Evolutionary conservation across 176 grass and related monocot species (phyloP).

Genomic region (Rhynchospora pubera): DNA sequence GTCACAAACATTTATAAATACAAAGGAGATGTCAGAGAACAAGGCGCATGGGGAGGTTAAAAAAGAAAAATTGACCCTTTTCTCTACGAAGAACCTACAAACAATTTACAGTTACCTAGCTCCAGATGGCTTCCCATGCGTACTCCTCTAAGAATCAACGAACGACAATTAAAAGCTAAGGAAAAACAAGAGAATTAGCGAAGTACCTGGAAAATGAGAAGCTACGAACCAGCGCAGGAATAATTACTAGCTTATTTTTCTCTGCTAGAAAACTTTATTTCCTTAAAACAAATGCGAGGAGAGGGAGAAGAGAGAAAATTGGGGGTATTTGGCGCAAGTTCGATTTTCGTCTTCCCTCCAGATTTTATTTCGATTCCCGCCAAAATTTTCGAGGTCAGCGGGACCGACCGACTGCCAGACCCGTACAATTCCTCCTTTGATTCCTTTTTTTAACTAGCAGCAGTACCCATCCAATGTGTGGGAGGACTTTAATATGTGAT

Average conservation of each 20-base stretch:
- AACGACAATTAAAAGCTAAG: not conserved
- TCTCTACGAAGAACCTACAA: not conserved
- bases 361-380: not conserved
- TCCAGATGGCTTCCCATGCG: not conserved
- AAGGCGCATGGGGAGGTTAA: not conserved
- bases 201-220: not conserved
- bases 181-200: not conserved
- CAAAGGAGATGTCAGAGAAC: not conserved
- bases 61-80: not conserved
- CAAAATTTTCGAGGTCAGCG: not conserved
- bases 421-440: not conserved
- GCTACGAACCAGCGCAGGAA: not conserved
- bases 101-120: not conserved
- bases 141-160: not conserved
- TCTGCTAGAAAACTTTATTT: not conserved
- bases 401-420: not conserved
- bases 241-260: not conserved
- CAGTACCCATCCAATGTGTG: too few relatives aligned
- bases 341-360: constrained; percentile 2
- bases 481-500: too few relatives aligned
- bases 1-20: not conserved
- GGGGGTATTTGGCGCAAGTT: constrained; percentile 1
- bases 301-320: not conserved
- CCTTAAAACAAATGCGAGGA: not conserved
- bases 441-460: too few relatives aligned